Base-by-base conservation (phyloP, 768 basidiomycete species). In the Termitomyces sp. region DNA sequence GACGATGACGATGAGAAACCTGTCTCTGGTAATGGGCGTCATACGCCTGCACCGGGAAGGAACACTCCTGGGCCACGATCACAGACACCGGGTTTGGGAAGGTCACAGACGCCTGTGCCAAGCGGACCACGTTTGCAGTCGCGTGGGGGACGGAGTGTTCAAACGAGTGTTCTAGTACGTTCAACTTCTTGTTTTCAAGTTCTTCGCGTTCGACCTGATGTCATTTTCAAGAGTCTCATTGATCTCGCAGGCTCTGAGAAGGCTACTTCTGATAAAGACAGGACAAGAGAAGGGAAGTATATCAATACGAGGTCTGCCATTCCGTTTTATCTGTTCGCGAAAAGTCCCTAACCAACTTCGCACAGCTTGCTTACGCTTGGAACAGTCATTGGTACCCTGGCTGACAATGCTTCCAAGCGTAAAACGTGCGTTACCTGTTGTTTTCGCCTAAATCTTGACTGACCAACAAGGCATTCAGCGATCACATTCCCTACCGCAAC, bases 181-280 rank as follows among this genome's bases (percentile, higher is more conserved):
- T 54, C 57, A 80, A 70, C 3, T 53, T 61, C 42, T 38, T 24
- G n/a, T 52, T 33, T 48, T 8, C 8, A 18, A 18, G 26, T 36
- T 45, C 8, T 36, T 32, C 52, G 42, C 32, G 18, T 20, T n/a
- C 32, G 26, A 18, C 16, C 53, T 60, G 49, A 58, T 56, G 22
- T 54, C 48, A 58, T 45, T 38, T 9, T 59, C 3, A 63, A 94
- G 90, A 94, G 89, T 69, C 76, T 97, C 49, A 97, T 97, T 58
- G 94, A 99, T 78, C 78, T 99, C 12, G 97, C 97, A 51, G 97
- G 97, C 4, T 96, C 94, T 0, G 97, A 99, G 69, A 93, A 88
- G 68, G 96, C 95, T 0, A 98, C 95, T 0, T 91, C 90, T 1
- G 93, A 95, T 70, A 96, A 95, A 69, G 94, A 98, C 58, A 78